Percentiles rank a stretch among this genome's conserved stretches.
These are phyloP conservation scores for Penicillium malachiteum DNA, from an alignment of 495 filamentous ascomycete species.

Conservation along the genomic window DNA sequence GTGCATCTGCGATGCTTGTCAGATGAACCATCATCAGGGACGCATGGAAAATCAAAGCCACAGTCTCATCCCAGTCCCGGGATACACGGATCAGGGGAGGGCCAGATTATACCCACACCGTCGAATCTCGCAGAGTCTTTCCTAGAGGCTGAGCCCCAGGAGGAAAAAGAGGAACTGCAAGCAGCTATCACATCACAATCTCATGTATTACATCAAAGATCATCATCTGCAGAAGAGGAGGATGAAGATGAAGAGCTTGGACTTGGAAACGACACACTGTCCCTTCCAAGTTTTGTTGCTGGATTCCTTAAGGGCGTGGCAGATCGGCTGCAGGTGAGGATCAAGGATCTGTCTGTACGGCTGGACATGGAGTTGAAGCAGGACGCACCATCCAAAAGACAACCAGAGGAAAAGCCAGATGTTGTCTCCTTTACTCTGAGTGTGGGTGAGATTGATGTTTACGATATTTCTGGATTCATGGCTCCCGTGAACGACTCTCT, in stretches of 20 bases:
- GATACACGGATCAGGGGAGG: constrained; percentile 17
- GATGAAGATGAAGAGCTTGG: constrained; percentile 64
- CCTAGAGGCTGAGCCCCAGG: constrained; percentile 72
- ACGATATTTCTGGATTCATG: constrained; percentile 55
- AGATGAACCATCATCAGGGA: constrained; percentile 23
- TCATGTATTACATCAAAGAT: constrained; percentile 35
- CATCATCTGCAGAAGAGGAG: constrained; percentile 58
- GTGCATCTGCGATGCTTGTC: constrained; percentile 53
- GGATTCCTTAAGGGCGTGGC: constrained; percentile 79
- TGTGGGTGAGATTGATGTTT: constrained; percentile 63
- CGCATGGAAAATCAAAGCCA: constrained; percentile 9
- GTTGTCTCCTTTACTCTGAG: constrained; percentile 63
- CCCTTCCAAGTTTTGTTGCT: constrained; percentile 78
- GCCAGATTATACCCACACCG: constrained; percentile 62
- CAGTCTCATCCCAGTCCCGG: background rate
- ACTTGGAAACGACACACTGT: constrained; percentile 69
- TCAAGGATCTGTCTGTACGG: constrained; percentile 66
- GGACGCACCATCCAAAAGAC: constrained; percentile 39
- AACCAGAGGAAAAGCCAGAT: constrained; percentile 43
- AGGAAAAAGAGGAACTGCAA: constrained; percentile 74
- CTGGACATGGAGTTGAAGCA: constrained; percentile 56
- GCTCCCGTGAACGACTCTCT: constrained; percentile 25
- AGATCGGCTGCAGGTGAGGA: constrained; percentile 71
- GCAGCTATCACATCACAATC: constrained; percentile 70
- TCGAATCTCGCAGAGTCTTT: constrained; percentile 85